Conservation (phyloP, 176 grass and related monocot genomes). For the Metroxylon sagu region DNA sequence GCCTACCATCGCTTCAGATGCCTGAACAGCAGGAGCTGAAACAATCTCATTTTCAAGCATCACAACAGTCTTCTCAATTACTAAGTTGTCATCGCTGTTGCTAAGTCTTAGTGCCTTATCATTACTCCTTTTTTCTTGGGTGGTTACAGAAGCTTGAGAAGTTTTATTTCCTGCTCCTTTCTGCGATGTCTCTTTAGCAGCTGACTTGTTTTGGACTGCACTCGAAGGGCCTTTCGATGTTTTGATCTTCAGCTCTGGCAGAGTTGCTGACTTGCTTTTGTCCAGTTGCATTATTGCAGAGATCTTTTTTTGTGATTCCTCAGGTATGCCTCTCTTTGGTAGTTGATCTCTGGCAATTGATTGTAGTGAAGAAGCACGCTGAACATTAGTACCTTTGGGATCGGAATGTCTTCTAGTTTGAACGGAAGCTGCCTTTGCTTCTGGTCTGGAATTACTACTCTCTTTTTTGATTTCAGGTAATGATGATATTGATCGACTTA, state of each 20-base stretch:
- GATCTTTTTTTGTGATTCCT: conserved; percentile 56
- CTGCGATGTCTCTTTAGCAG: conserved; percentile 24
- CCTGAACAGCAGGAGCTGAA: conserved; percentile 18
- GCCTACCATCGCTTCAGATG: conserved; percentile 15
- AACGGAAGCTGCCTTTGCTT: conserved; percentile 25
- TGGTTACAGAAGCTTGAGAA: conserved; percentile 20
- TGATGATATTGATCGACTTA: conserved; percentile 65
- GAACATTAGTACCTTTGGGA: conserved; percentile 38
- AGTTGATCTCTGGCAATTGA: conserved; percentile 18
- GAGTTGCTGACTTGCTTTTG: conserved; percentile 69
- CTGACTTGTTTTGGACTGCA: neutral
- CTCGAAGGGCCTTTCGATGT: conserved; percentile 10
- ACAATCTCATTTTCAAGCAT: conserved; percentile 51
- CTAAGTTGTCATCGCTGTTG: conserved; percentile 34
- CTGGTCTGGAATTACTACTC: conserved; percentile 15
- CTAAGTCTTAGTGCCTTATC: conserved; percentile 21
- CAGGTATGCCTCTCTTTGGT: conserved; percentile 33
- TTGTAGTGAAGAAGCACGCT: conserved; percentile 19
- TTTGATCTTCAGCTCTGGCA: conserved; percentile 57
- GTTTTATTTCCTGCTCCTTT: conserved; percentile 19
- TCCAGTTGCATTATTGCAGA: conserved; percentile 55
- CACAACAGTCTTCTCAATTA: conserved; percentile 63
- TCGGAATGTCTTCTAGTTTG: conserved; percentile 49
- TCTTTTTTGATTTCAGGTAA: conserved; percentile 65
- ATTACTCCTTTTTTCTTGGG: conserved; percentile 22